These are phyloP conservation scores for Spathaspora sp. DNA, from an alignment of 805 yeast species.

Conservation along the genomic window DNA sequence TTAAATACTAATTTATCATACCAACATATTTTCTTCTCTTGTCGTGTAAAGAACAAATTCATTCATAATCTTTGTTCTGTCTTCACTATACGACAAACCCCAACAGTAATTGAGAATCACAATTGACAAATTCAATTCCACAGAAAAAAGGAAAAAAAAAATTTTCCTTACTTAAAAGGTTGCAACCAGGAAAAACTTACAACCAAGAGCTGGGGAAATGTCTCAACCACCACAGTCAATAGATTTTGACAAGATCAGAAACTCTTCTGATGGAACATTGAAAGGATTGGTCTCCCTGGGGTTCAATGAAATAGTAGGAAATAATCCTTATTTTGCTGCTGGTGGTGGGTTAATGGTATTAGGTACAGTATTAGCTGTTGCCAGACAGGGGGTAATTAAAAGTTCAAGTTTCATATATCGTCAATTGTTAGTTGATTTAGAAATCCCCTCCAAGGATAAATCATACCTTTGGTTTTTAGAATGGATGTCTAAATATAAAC, in stretches of 20 bases:
- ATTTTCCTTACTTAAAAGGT: not conserved
- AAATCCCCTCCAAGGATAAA: constrained; percentile 89
- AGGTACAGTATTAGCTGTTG: constrained; percentile 83
- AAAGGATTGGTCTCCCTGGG: constrained; percentile 33
- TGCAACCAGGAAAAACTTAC: not conserved
- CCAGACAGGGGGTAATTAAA: constrained; percentile 64
- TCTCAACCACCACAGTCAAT: constrained; percentile 12
- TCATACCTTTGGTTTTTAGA: constrained; percentile 92
- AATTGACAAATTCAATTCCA: no score
- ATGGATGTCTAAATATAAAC: constrained; percentile 88
- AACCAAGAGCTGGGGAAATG: not conserved
- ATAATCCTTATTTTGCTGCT: constrained; percentile 96
- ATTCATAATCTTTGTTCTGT: no score
- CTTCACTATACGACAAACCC: no score
- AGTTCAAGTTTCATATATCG: constrained; percentile 69
- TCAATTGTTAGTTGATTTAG: constrained; percentile 84
- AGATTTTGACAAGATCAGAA: constrained; percentile 34
- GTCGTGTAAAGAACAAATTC: no score
- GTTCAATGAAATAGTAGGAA: constrained; percentile 51
- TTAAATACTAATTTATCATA: no score
- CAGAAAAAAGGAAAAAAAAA: not conserved
- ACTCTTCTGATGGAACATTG: constrained; percentile 35
- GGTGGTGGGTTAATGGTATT: constrained; percentile 96
- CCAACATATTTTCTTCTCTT: no score
- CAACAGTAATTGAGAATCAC: no score